phyloP scores from a whole-genome alignment of 305 asterid genomes.

The Ruellia speciosa region DNA sequence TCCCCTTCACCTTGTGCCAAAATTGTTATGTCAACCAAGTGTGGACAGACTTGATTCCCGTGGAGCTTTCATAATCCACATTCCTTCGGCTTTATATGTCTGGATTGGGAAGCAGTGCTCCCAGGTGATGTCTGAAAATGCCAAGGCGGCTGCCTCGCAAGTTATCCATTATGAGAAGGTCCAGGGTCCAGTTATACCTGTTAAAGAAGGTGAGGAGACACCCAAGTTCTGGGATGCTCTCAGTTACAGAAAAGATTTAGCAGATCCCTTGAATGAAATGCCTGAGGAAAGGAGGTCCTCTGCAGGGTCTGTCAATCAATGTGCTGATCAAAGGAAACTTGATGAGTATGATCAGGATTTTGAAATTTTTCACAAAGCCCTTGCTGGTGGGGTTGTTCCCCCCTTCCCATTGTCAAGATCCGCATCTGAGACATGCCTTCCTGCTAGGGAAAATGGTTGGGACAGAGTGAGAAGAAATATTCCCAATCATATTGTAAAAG shows the following conservation, averaged over 20 bases:
- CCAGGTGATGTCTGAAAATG: slow-evolving; percentile 56
- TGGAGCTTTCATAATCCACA: slow-evolving; percentile 73
- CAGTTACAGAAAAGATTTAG: slow-evolving; percentile 25
- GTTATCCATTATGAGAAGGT: slow-evolving; percentile 71
- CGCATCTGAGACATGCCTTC: slow-evolving; percentile 58
- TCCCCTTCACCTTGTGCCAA: slow-evolving; percentile 93
- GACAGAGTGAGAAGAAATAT: slow-evolving; percentile 55
- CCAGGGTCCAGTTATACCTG: slow-evolving; percentile 44
- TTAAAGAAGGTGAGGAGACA: slow-evolving; percentile 72
- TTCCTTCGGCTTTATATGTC: slow-evolving; percentile 65
- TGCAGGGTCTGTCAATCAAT: slow-evolving; percentile 9
- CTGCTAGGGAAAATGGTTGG: slow-evolving; percentile 76
- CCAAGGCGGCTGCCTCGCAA: slow-evolving; percentile 65
- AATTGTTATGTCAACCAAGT: slow-evolving; percentile 60
- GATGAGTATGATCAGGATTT: slow-evolving; percentile 69
- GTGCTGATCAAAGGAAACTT: slow-evolving; percentile 35
- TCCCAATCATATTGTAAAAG: slow-evolving; percentile 41
- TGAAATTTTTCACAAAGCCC: slow-evolving; percentile 65
- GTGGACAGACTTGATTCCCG: slow-evolving; percentile 67
- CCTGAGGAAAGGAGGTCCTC: slow-evolving; percentile 25
- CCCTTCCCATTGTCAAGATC: slow-evolving; percentile 57
- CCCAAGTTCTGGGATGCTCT: slow-evolving; percentile 64
- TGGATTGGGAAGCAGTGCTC: slow-evolving; percentile 72
- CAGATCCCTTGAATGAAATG: slow-evolving; percentile 21
- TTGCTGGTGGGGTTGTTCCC: slow-evolving; percentile 71